A percentile compares a stretch with the other conserved stretches of the same genome.
Evolutionary conservation across 2,329 filamentous ascomycete genomes (phyloP).

Genomic region (Ascomycota sp.): DNA sequence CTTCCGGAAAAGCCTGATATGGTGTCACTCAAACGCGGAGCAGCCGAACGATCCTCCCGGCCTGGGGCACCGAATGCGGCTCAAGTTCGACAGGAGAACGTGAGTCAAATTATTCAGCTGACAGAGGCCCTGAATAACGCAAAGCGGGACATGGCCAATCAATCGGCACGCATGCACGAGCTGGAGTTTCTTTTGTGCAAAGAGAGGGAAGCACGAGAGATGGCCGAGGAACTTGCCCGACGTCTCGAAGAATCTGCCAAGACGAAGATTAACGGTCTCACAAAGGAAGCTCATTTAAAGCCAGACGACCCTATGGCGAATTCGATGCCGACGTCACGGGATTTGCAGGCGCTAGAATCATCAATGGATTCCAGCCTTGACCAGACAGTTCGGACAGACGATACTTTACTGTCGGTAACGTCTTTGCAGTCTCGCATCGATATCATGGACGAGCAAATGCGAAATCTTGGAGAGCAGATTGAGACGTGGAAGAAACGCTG

Average conservation of each 20-base stretch:
- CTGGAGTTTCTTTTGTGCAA: conserved; percentile 53
- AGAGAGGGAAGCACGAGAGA: conserved; percentile 64
- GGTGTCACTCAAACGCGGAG: conserved; percentile 50
- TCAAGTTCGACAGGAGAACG: conserved; percentile 35
- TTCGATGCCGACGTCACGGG: conserved; percentile 1
- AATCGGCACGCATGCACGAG: conserved; percentile 58
- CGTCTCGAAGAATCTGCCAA: conserved; percentile 38
- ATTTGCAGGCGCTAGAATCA: conserved; percentile 2
- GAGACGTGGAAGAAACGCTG: conserved; percentile 59
- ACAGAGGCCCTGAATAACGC: conserved; percentile 69
- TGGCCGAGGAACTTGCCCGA: conserved; percentile 65
- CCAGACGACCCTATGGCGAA: no score
- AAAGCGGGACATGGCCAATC: conserved; percentile 72
- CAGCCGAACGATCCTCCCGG: conserved; percentile 59
- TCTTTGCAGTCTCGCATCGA: conserved; percentile 49
- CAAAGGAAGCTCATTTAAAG: no score
- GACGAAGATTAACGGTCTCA: conserved; percentile 12
- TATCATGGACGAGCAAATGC: conserved; percentile 58
- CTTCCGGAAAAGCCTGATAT: conserved; percentile 82
- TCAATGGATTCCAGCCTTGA: no score
- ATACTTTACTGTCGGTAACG: conserved; percentile 9
- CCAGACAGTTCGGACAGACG: no score
- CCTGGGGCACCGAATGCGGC: conserved; percentile 30
- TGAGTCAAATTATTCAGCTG: conserved; percentile 61
- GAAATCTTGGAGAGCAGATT: conserved; percentile 59